A percentile compares a stretch with the other conserved stretches of the same genome.
These are phyloP conservation scores for Podila epicladia DNA, from an alignment of 192 early-diverging fungal species.

Conservation along the genomic window DNA sequence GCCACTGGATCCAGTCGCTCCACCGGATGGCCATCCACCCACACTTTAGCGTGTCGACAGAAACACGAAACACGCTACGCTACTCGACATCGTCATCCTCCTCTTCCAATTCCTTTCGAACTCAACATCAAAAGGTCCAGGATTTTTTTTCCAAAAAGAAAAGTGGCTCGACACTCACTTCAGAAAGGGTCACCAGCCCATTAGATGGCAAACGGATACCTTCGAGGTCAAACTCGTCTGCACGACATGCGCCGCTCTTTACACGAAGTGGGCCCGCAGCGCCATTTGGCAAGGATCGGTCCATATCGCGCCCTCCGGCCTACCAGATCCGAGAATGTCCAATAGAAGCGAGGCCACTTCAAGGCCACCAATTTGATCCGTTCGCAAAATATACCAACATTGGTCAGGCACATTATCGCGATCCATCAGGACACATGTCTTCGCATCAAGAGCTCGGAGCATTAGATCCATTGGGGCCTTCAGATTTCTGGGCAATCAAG, in stretches of 20 bases:
- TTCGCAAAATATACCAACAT: slow-evolving; percentile 12
- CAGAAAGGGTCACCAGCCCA: not conserved
- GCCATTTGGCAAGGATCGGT: slow-evolving; percentile 5
- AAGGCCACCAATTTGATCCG: slow-evolving; percentile 17
- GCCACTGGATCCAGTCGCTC: slow-evolving; percentile 47
- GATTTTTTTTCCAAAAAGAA: not conserved
- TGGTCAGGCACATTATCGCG: not conserved
- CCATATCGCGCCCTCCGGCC: not conserved
- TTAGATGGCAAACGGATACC: too few species aligned
- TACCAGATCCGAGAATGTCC: slow-evolving; percentile 16
- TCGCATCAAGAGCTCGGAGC: too few species aligned
- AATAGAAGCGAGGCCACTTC: not conserved
- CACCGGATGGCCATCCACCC: slow-evolving; percentile 40
- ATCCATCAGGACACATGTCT: not conserved
- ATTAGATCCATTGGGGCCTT: not conserved
- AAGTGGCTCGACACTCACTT: not conserved
- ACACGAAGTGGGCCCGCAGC: not conserved
- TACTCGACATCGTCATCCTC: not conserved
- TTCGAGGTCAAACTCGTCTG: not conserved
- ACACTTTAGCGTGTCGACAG: not conserved
- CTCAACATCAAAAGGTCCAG: not conserved
- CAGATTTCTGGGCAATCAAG: slow-evolving; percentile 15
- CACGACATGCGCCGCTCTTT: slow-evolving; percentile 27
- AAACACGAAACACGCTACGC: not conserved
- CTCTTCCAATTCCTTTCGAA: not conserved